Conservation (phyloP, 352 stramenopile genomes). For the Phytophthora vignae region DNA sequence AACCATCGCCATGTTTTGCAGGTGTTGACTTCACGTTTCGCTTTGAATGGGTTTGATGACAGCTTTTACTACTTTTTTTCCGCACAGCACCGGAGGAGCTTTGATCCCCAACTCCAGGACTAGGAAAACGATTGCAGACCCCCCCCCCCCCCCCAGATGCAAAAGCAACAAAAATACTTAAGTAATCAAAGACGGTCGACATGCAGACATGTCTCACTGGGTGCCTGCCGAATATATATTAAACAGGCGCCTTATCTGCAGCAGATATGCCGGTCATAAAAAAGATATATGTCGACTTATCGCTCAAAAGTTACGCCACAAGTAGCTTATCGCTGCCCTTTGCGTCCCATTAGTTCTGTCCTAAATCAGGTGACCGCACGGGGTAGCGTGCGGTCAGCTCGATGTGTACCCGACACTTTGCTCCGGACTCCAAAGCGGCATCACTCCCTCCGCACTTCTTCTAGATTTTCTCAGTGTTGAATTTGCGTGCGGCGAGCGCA, state of each 20-base stretch:
- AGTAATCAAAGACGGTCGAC: no score
- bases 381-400: not conserved
- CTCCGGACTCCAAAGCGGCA: not conserved
- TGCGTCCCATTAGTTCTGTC: not conserved
- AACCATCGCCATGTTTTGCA: not conserved
- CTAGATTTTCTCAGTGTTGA: not conserved
- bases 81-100: no score
- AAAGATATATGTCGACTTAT: conserved; percentile 25
- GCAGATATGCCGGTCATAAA: conserved; percentile 12
- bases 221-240: conserved; percentile 11
- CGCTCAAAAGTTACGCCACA: conserved; percentile 4
- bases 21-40: not conserved
- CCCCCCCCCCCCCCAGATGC: no score
- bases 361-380: no score
- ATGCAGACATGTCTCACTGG: not conserved
- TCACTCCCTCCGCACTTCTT: not conserved
- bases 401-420: not conserved
- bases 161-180: no score
- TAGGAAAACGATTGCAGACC: no score
- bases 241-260: conserved; percentile 9
- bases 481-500: not conserved
- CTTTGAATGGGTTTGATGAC: not conserved
- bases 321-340: not conserved
- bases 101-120: no score
- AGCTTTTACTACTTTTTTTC: no score